Evolutionary conservation across 78 protist species (phyloP).

Genomic region (Chrysochromulina tobinii): DNA sequence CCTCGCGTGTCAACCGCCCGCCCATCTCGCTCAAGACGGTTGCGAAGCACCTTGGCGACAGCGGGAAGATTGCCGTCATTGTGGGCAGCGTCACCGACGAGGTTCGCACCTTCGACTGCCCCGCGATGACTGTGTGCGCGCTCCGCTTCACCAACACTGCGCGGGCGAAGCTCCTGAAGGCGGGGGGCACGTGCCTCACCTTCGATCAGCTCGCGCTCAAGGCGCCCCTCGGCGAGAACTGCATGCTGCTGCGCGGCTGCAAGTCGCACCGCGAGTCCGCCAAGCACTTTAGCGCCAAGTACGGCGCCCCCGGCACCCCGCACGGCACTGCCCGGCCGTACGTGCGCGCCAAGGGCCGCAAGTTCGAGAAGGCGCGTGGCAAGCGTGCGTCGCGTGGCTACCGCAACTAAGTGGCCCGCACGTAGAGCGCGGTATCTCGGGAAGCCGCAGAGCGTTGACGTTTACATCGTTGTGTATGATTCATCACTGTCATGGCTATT

Average conservation of each 20-base stretch:
- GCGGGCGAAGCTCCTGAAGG: conserved; percentile 92
- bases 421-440: no score
- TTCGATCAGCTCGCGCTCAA: conserved; percentile 98
- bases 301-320: conserved; percentile 59
- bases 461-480: no score
- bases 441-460: no score
- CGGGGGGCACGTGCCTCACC: conserved; percentile 97
- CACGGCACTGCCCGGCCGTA: conserved; percentile 50
- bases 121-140: conserved; percentile 92
- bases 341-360: conserved; percentile 72
- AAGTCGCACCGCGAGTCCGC: conserved; percentile 85
- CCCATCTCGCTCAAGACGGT: conserved; percentile 78
- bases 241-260: conserved; percentile 94
- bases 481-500: no score
- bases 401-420: background rate
- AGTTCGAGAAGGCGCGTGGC: conserved; percentile 79
- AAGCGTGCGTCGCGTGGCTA: conserved; percentile 70
- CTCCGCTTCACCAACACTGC: conserved; percentile 95
- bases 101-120: conserved; percentile 87
- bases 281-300: conserved; percentile 98
- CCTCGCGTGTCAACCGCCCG: conserved; percentile 84
- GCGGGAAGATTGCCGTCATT: conserved; percentile 82
- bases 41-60: background rate
- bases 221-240: conserved; percentile 86
- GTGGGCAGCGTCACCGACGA: conserved; percentile 99